Base-by-base conservation (phyloP, 2,329 filamentous ascomycete species). In the Herpotrichia juniperi region DNA sequence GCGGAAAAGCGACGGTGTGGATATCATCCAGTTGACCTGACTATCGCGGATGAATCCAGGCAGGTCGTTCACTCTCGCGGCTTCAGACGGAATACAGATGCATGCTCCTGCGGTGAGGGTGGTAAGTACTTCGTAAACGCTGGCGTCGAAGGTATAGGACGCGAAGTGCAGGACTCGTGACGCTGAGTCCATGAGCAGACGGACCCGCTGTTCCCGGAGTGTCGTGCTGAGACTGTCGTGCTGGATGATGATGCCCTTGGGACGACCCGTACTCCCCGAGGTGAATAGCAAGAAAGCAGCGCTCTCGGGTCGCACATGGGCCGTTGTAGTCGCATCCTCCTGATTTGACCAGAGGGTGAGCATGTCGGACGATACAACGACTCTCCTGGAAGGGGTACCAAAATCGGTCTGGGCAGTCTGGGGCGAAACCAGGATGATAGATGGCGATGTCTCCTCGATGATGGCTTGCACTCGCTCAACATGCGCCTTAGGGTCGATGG, bases 91-190 rank as follows among this genome's bases (percentile, higher is more conserved):
- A n/a, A n/a, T n/a, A n/a, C n/a, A n/a, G 10, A 42, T 12, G 6
- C 11, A 21, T 5, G 67, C 67, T 1, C 76, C 76, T 46, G 74
- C 69, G n/a, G 57, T 61, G 1, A 77, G 57, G 1, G 74, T 59
- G 0, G 69, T 70, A 42, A 77, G 76, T 0, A 73, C 59, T 40
- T 73, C 76, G 28, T 71, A 62, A 8, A 78, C 74, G 47, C 65
- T 68, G 19, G 69, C 73, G 54, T 78, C 77, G 44, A 79, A 79
- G 0, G 60, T 71, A 0, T 64, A 54, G 0, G 76, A 77, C 63
- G 78, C 68, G 24, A 76, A 45, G 46, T 78, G 76, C 7, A 74
- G 61, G 4, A 74, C 62, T 8, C 61, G 54, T 19, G 46, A 40
- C 0, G 75, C 74, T 1, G 71, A 70, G 2, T 42, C 14, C 2